Base-by-base conservation (phyloP, 2,329 filamentous ascomycete genomes). In the Sclerotinia nivalis region DNA sequence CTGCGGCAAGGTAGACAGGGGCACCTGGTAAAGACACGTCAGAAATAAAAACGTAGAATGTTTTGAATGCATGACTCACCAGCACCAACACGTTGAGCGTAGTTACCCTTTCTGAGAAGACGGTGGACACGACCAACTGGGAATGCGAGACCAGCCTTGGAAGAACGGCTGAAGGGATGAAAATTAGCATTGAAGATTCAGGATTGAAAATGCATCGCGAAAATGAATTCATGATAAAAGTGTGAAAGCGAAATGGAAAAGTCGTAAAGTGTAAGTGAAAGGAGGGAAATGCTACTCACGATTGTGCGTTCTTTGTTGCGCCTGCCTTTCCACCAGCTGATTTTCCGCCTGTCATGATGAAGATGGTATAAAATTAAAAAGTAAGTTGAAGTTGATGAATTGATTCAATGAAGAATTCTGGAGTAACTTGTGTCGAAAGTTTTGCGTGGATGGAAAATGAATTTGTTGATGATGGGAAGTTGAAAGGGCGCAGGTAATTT, bases 271-370 rank as follows among this genome's bases (percentile, higher is more conserved):
- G 12, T 62, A 56, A 22, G 13, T 20, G 34, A 60, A 67, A 56
- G 71, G 72, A 72, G 31, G 55, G 65, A 59, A 70, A 61, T n/a
- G 25, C 40, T 25, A 91, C 94, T 90, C 86, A 98, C 96, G 94
- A 97, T 88, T 98, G 96, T 81, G 96, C 92, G 88, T 92, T 97
- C 93, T 99, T 99, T 87, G 92, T 91, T 87, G 94, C 93, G 86
- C 92, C 95, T 87, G 95, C 94, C 91, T 98, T 98, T 90, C 96
- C 96, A 85, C 96, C 96, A 86, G 66, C 58, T 28, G 95, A 97
- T 87, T 99, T 99, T 85, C 96, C 95, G 89, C 95, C 95, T 93
- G 96, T 97, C 96, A 99, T 99, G 92, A 93, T 97, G 91, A 88
- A 80, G 78, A 80, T 82, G 79, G 66, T 77, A 72, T 76, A 80